Conservation (phyloP, 805 yeast genomes). For the Cyberlindnera euphorbiae region DNA sequence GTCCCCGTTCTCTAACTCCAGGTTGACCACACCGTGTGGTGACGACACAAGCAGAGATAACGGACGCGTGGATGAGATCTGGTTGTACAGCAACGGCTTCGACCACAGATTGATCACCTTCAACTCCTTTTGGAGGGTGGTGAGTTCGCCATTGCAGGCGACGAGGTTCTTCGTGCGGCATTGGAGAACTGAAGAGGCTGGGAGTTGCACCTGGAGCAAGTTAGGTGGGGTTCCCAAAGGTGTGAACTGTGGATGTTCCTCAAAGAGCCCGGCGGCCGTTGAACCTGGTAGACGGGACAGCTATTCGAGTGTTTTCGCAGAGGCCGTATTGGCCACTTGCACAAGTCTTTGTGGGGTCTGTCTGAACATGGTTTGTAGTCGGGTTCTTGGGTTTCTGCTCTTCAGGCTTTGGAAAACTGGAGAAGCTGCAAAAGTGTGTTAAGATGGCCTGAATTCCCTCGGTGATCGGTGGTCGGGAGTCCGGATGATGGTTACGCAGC, state of each 20-base stretch:
- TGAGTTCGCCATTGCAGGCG: slow-evolving; percentile 20
- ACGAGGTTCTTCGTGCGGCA: slow-evolving; percentile 19
- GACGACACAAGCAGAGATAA: slow-evolving; percentile 14
- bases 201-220: slow-evolving; percentile 23
- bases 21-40: slow-evolving; percentile 9
- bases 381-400: too few relatives aligned
- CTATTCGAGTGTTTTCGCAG: too few relatives aligned
- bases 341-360: too few relatives aligned
- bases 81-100: slow-evolving; percentile 15
- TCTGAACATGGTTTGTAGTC: too few relatives aligned
- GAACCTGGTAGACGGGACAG: slow-evolving; percentile 16
- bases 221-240: slow-evolving; percentile 27
- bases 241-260: slow-evolving; percentile 27
- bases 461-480: too few relatives aligned
- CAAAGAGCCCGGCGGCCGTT: slow-evolving; percentile 29
- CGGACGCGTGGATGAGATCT: slow-evolving; percentile 16
- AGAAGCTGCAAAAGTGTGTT: too few relatives aligned
- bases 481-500: too few relatives aligned
- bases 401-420: too few relatives aligned
- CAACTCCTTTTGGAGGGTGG: slow-evolving; percentile 4
- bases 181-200: slow-evolving; percentile 22
- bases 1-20: slow-evolving; percentile 10
- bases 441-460: too few relatives aligned
- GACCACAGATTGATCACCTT: slow-evolving; percentile 10
- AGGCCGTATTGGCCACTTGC: too few relatives aligned